Percentiles rank a stretch among this genome's conserved stretches.
phyloP scores from a whole-genome alignment of 768 basidiomycete genomes.

The Cubamyces sp. region DNA sequence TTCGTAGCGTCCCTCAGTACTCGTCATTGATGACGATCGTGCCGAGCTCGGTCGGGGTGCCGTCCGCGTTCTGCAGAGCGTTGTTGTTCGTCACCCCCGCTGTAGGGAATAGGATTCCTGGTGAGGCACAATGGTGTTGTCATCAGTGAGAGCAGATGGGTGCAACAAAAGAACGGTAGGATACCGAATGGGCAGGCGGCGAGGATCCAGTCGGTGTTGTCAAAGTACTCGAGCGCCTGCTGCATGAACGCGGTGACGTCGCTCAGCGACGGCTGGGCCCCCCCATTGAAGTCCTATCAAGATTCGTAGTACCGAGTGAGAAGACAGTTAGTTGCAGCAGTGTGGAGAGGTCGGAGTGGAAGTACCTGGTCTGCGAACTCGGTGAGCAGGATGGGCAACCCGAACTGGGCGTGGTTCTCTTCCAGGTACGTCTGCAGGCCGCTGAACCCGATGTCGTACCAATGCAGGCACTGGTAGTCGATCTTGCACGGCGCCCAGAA shows the following conservation, averaged over 20 bases:
- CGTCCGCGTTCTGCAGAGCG: constrained; percentile 7
- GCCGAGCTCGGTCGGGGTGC: constrained; percentile 5
- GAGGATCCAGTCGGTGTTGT: constrained; percentile 6
- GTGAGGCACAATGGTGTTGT: background rate
- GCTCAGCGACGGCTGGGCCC: constrained; percentile 42
- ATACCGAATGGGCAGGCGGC: constrained; percentile 14
- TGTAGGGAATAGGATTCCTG: background rate
- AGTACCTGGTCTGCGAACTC: constrained; percentile 69
- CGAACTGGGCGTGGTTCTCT: constrained; percentile 49
- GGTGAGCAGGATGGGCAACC: constrained; percentile 55
- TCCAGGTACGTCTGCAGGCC: constrained; percentile 42
- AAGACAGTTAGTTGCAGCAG: background rate
- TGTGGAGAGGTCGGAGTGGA: too few relatives aligned
- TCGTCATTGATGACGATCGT: constrained; percentile 6
- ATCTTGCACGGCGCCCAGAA: constrained; percentile 42
- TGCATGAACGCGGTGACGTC: constrained; percentile 49
- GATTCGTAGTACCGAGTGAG: background rate
- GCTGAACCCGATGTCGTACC: constrained; percentile 64
- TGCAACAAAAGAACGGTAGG: background rate
- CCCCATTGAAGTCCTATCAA: constrained; percentile 54
- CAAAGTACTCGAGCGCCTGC: constrained; percentile 6
- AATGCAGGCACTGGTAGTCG: constrained; percentile 64
- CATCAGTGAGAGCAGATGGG: background rate
- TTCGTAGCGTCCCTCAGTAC: background rate
- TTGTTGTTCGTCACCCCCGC: background rate